Percentiles rank a stretch among this genome's conserved stretches.
Conservation (phyloP, 1,284 basidiomycete genomes). For the Mrakiaceae sp. region DNA sequence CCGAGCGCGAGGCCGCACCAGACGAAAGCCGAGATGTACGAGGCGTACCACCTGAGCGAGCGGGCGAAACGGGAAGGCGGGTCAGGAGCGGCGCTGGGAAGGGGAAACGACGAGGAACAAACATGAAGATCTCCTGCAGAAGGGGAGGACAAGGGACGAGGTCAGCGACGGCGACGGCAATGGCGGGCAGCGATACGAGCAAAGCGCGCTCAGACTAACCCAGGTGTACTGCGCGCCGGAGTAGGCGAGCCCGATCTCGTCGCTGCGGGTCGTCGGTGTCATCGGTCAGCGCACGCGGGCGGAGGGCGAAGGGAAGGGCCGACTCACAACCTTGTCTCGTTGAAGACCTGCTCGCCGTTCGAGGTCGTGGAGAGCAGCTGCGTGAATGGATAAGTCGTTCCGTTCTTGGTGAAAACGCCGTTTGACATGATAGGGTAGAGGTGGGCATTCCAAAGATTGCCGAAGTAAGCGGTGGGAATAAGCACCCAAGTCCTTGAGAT, state of each 20-base stretch:
- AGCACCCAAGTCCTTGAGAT: conserved; percentile 19
- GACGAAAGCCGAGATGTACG: conserved; percentile 20
- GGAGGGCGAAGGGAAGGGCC: neutral
- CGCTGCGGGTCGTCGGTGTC: conserved; percentile 2
- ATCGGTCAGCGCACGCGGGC: neutral
- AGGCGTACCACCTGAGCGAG: conserved; percentile 18
- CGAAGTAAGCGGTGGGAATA: conserved; percentile 21
- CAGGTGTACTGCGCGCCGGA: conserved; percentile 20
- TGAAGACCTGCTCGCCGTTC: conserved; percentile 15
- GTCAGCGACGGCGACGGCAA: neutral
- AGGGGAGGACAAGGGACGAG: neutral
- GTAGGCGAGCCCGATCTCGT: conserved; percentile 20
- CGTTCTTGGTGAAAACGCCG: conserved; percentile 20
- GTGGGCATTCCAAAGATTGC: conserved; percentile 19
- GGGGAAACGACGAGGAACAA: neutral
- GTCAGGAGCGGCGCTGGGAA: neutral
- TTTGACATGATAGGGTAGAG: conserved; percentile 21
- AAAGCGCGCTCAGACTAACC: conserved; percentile 17
- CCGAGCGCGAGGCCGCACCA: conserved; percentile 20
- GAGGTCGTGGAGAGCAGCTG: conserved; percentile 17
- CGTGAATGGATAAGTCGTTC: conserved; percentile 20
- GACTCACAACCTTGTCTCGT: conserved; percentile 3
- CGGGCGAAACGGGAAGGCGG: neutral
- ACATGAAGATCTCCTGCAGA: neutral
- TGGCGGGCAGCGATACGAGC: neutral